Conservation (phyloP, 1,284 basidiomycete species). For the Phlebopus sp. region DNA sequence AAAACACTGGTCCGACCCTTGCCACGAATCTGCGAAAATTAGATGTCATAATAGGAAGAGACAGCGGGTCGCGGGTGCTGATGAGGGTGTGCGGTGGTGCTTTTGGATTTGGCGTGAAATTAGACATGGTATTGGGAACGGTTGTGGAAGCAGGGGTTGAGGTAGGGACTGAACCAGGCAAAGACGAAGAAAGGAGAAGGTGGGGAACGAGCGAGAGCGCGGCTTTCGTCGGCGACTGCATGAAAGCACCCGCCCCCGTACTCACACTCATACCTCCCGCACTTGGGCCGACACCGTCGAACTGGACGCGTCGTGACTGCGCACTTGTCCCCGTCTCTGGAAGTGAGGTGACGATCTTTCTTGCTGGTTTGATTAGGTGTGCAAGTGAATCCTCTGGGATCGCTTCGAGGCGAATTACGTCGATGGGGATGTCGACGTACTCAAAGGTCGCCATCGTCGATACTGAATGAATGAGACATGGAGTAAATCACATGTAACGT, state of each 20-base stretch:
- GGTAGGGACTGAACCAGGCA: constrained; percentile 17
- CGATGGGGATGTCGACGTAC: constrained; percentile 50
- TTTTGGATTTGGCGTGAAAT: constrained; percentile 24
- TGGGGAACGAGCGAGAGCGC: constrained; percentile 27
- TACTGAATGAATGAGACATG: not conserved
- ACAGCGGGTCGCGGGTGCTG: constrained; percentile 59
- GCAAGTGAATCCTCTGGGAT: constrained; percentile 11
- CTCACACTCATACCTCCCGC: not conserved
- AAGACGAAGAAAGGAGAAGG: constrained; percentile 23
- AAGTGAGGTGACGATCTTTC: constrained; percentile 43
- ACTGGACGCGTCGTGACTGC: not conserved
- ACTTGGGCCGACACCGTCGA: not conserved
- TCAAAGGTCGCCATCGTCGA: constrained; percentile 45
- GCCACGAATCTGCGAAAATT: constrained; percentile 75
- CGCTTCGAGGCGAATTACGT: constrained; percentile 42
- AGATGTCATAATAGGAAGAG: constrained; percentile 64
- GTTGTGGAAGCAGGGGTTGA: constrained; percentile 2
- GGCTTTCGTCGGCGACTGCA: constrained; percentile 18
- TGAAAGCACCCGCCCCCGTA: not conserved
- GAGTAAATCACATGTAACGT: constrained; percentile 2
- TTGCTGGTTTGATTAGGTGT: constrained; percentile 37
- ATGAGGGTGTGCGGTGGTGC: constrained; percentile 32
- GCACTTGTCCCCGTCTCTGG: constrained; percentile 39
- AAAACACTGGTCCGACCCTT: constrained; percentile 66
- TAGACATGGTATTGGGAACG: constrained; percentile 15